Base-by-base conservation (phyloP, 306 rosid genomes). In the Quercus variabilis region DNA sequence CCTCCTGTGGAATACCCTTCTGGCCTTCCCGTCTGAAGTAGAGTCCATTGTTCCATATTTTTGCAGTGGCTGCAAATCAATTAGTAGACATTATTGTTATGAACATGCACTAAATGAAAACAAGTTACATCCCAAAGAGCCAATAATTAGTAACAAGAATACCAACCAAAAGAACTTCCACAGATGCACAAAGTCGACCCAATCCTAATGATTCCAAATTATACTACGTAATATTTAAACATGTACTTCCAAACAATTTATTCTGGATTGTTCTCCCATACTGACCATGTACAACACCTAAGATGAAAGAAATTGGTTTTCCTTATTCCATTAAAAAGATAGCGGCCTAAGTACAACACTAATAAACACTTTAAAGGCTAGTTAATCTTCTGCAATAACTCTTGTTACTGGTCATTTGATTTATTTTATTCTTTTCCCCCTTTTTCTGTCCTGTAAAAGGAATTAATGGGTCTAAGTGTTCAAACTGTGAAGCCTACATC, bases 1-100 rank as follows among this genome's bases (percentile, higher is more conserved):
- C 98, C 98, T 94, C 98, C 77, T 91, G 91, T 31, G 88, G 33
- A 75, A 85, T 79, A 76, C 84, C 80, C 46, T 78, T 90, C 76
- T 84, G 86, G 78, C 87, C 90, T 75, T 85, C 90, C 55, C 31
- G 83, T 62, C 83, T 86, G 81, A 92, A 89, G 91, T 86, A 90
- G 76, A 95, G 90, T 74, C 93, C 98, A 33, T 80, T 86, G 72
- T 77, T 84, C 98, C 98, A 93, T 1, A 77, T 81, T 65, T 85
- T 84, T 35, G 96, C 89, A 73, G 85, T 79, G 76, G 93, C 99
- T 93, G 93, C 85, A 91, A 75, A 86, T 67, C 31, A 74, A 87
- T 76, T 30, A 35, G 3, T 72, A 78, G 2, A 43, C 68, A 77
- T 25, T 64, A 77, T 75, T 46, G 21, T 55, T 8, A 38, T 46